These are phyloP conservation scores for Hericium rajendrae DNA, from an alignment of 768 basidiomycete genomes.

Conservation along the genomic window DNA sequence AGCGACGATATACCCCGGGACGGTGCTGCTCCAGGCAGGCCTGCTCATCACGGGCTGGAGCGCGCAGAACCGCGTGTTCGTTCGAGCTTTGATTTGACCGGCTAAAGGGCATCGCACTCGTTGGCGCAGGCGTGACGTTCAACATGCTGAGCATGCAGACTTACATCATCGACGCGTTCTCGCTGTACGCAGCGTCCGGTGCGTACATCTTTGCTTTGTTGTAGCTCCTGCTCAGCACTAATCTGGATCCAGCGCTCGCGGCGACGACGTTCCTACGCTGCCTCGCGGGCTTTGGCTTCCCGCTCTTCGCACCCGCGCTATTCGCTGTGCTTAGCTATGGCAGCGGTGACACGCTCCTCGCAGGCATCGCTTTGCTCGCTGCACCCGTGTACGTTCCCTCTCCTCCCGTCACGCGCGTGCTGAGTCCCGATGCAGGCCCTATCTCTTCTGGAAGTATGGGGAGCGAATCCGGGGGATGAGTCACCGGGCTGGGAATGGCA, in stretches of 20 bases:
- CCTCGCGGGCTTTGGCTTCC: slow-evolving; percentile 65
- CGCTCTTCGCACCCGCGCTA: slow-evolving; percentile 69
- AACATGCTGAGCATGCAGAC: slow-evolving; percentile 54
- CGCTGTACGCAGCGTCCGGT: slow-evolving; percentile 62
- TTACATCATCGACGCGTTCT: slow-evolving; percentile 61
- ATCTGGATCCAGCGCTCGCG: slow-evolving; percentile 40
- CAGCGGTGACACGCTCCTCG: slow-evolving; percentile 58
- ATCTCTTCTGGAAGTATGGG: not conserved
- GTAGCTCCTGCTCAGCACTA: not conserved
- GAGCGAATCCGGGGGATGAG: not conserved
- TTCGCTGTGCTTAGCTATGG: slow-evolving; percentile 59
- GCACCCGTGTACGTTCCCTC: slow-evolving; percentile 35
- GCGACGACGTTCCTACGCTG: slow-evolving; percentile 56
- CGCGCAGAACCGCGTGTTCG: slow-evolving; percentile 40
- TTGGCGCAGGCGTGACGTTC: slow-evolving; percentile 53
- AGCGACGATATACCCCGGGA: slow-evolving; percentile 48
- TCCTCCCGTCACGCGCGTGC: too few relatives aligned
- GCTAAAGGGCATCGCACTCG: slow-evolving; percentile 41
- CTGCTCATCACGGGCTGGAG: slow-evolving; percentile 67
- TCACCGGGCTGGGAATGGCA: not conserved
- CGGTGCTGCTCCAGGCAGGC: slow-evolving; percentile 53
- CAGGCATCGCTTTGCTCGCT: slow-evolving; percentile 46
- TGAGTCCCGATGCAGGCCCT: slow-evolving; percentile 12
- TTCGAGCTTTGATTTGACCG: not conserved
- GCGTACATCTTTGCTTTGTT: slow-evolving; percentile 6